Percentiles rank a stretch among this genome's conserved stretches.
phyloP scores from a whole-genome alignment of 164 flowering plant genomes.

The Euptelea pleiosperma region DNA sequence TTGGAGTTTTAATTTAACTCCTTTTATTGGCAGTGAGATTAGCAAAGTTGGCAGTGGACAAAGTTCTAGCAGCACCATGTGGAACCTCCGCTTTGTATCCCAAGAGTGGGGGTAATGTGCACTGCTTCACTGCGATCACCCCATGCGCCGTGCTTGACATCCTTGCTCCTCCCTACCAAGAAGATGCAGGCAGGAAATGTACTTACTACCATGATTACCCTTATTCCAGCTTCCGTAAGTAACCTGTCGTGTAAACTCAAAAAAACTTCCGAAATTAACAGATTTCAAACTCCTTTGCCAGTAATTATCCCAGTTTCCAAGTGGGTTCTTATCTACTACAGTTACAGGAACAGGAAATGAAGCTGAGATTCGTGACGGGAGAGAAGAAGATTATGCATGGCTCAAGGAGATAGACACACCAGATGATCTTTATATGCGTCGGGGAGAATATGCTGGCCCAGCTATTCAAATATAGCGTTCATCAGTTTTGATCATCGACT shows the following conservation, averaged over 20 bases:
- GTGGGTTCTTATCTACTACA: neutral
- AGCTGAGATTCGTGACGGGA: slow-evolving; percentile 28
- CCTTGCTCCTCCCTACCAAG: slow-evolving; percentile 84
- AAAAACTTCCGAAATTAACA: neutral
- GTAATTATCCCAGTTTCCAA: neutral
- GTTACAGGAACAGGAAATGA: slow-evolving; percentile 37
- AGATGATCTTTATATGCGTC: slow-evolving; percentile 76
- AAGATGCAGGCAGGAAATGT: slow-evolving; percentile 75
- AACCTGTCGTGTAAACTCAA: neutral
- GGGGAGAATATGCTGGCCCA: slow-evolving; percentile 71
- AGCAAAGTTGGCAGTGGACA: slow-evolving; percentile 74
- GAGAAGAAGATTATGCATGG: slow-evolving; percentile 82
- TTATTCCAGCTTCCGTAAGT: slow-evolving; percentile 65
- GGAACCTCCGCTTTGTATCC: slow-evolving; percentile 70
- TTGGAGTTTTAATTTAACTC: neutral
- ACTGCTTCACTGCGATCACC: slow-evolving; percentile 86
- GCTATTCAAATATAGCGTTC: slow-evolving; percentile 39
- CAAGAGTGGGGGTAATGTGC: slow-evolving; percentile 77
- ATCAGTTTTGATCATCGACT: neutral
- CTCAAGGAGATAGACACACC: slow-evolving; percentile 73
- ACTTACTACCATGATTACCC: slow-evolving; percentile 85
- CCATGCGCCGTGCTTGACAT: slow-evolving; percentile 94
- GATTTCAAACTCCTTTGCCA: too few species aligned
- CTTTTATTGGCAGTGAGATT: slow-evolving; percentile 57
- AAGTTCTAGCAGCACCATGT: slow-evolving; percentile 64